Base-by-base conservation (phyloP, 2,329 filamentous ascomycete genomes). In the Diaporthe caulivora region DNA sequence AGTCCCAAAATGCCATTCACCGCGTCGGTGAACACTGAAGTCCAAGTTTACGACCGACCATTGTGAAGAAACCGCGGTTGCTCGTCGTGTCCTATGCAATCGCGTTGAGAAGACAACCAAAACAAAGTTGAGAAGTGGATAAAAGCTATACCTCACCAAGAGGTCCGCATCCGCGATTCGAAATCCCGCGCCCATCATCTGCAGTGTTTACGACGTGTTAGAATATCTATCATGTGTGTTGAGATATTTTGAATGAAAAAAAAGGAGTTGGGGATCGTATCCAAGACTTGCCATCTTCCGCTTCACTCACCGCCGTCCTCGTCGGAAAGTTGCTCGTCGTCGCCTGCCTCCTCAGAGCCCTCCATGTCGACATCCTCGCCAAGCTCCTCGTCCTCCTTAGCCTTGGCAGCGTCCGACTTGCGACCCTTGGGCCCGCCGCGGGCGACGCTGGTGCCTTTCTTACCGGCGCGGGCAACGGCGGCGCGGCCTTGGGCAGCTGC, bases 281-380 rank as follows among this genome's bases (percentile, higher is more conserved):
- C 64, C 71, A 37, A 68, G 51, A 70, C 70, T 75, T 75, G 71
- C 73, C 67, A 71, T 67, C 58, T 73, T 69, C 62, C 53, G 69
- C 54, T 71, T 75, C 73, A 75, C 73, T 75, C 73, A 75, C 73
- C 71, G 64, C 68, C 71, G 34, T 55, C 62, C 42, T 69, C 71
- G 15, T 72, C 62, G 62, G 37, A 55, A n/a, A 49, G 29, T 67
- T 67, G 47, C 62, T 53, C 55, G 21, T 40, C 64, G 24, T 71
- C 60, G 44, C 17, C 69, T 2, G 49, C 42, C 62, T 67, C 31
- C 4, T 67, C 70, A 13, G 62, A 60, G 17, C 47, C 64, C 24
- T 62, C 60, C 53, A 67, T 58, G 54, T 72, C 69, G 9, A 34
- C 64, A 21, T 74, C 70, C 54, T 74, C 70, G 26, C 68, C 73